A percentile compares a stretch with the other conserved stretches of the same genome.
Conservation (phyloP, 139 green algal species). For the Coccomyxa sp. region DNA sequence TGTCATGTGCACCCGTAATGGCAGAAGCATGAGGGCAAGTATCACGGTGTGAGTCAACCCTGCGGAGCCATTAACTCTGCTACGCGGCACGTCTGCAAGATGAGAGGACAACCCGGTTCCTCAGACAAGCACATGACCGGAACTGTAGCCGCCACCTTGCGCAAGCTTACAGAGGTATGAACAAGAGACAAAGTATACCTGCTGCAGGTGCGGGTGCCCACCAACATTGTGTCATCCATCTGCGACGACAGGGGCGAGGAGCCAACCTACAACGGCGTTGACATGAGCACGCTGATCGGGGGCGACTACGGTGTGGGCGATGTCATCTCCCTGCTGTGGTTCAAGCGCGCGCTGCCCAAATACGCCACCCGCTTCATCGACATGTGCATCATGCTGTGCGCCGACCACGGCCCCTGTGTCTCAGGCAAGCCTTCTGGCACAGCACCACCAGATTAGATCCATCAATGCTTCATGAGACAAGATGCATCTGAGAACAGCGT, state of each 20-base stretch:
- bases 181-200: too few species aligned
- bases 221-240: constrained; percentile 88
- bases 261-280: constrained; percentile 51
- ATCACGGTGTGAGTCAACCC: too few species aligned
- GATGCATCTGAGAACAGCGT: background rate
- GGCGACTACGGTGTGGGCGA: constrained; percentile 78
- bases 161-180: too few species aligned
- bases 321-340: constrained; percentile 85
- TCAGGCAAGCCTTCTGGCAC: constrained; percentile 40
- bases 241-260: constrained; percentile 93
- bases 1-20: too few species aligned
- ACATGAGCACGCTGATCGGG: constrained; percentile 76
- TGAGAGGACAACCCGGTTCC: too few species aligned
- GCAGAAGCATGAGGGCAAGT: too few species aligned
- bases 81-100: too few species aligned
- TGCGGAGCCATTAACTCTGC: too few species aligned
- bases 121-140: too few species aligned
- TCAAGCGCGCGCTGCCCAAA: constrained; percentile 78
- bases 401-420: constrained; percentile 91
- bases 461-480: too few species aligned
- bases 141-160: too few species aligned
- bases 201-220: constrained; percentile 78
- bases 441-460: too few species aligned
- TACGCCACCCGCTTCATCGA: constrained; percentile 96
- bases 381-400: constrained; percentile 91